Evolutionary conservation across 352 stramenopile genomes (phyloP).

Genomic region (Pythium sukuiense): DNA sequence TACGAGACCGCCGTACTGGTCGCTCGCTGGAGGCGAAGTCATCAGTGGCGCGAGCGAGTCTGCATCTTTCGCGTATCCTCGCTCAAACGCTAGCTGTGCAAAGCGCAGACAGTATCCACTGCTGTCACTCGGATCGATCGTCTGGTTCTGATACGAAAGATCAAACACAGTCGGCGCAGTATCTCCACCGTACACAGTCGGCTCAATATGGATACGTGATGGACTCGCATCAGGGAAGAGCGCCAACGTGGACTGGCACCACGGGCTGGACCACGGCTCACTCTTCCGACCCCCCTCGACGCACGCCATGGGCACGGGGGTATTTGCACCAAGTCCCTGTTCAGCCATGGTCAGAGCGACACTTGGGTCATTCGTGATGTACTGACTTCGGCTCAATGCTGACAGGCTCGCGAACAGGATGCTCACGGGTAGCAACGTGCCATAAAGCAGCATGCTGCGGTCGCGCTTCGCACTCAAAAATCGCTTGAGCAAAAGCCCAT

Average conservation of each 20-base stretch:
- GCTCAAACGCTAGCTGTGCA: constrained; percentile 50
- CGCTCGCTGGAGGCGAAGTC: constrained; percentile 19
- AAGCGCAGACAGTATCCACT: constrained; percentile 60
- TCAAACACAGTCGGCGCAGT: constrained; percentile 49
- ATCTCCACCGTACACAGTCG: constrained; percentile 36
- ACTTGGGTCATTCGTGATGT: constrained; percentile 52
- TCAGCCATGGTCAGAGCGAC: too few relatives aligned
- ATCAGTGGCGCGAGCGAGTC: constrained; percentile 4
- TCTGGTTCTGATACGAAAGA: constrained; percentile 38
- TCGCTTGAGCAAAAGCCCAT: constrained; percentile 60
- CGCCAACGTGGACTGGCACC: constrained; percentile 27
- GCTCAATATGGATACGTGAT: constrained; percentile 35
- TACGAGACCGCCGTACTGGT: constrained; percentile 56
- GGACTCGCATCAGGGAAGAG: constrained; percentile 25
- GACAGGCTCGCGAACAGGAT: constrained; percentile 65
- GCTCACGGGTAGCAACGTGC: constrained; percentile 60
- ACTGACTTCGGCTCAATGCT: constrained; percentile 49
- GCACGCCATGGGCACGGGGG: constrained; percentile 52
- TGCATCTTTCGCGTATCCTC: constrained; percentile 38
- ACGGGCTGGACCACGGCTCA: too few relatives aligned
- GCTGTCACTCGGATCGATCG: constrained; percentile 48
- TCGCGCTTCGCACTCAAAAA: constrained; percentile 55
- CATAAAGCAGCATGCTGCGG: constrained; percentile 71
- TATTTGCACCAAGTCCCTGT: constrained; percentile 28
- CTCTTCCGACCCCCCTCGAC: constrained; percentile 9